Evolutionary conservation across 2,329 filamentous ascomycete species (phyloP).

Genomic region (Colletotrichum tamarilloi): DNA sequence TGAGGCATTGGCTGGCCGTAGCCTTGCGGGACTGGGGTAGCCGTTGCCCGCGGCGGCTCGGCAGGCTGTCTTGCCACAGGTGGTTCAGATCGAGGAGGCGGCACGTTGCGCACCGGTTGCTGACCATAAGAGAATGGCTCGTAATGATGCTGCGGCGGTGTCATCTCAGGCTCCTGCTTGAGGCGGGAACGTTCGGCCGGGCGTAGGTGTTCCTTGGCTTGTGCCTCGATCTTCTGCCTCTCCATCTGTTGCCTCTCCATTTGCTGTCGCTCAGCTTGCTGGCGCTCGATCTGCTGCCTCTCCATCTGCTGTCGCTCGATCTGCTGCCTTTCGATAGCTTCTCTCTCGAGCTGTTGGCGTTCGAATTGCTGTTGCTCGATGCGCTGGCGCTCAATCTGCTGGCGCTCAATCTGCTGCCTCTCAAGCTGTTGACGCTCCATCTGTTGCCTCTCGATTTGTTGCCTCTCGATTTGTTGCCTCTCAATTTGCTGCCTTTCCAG

Average conservation of each 20-base stretch:
- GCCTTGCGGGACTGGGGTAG: slow-evolving; percentile 45
- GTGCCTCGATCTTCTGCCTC: slow-evolving; percentile 45
- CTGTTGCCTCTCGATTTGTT: slow-evolving; percentile 36
- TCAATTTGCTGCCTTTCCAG: slow-evolving; percentile 40
- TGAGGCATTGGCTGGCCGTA: slow-evolving; percentile 52
- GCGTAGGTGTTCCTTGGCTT: slow-evolving; percentile 45
- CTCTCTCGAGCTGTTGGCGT: slow-evolving; percentile 7
- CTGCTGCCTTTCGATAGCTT: slow-evolving; percentile 22
- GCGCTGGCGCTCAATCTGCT: slow-evolving; percentile 23
- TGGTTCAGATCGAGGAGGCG: slow-evolving; percentile 52
- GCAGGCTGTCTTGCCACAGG: slow-evolving; percentile 52
- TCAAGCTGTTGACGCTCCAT: slow-evolving; percentile 41
- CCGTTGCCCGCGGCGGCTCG: slow-evolving; percentile 53
- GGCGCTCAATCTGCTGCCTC: slow-evolving; percentile 36
- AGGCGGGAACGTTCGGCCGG: slow-evolving; percentile 42
- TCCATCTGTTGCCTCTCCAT: slow-evolving; percentile 39
- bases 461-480: slow-evolving; percentile 38
- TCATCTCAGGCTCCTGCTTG: slow-evolving; percentile 63
- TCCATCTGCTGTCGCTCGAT: slow-evolving; percentile 40
- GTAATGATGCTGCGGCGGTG: slow-evolving; percentile 52
- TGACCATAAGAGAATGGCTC: slow-evolving; percentile 57
- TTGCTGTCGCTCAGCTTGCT: slow-evolving; percentile 38
- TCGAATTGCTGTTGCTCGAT: slow-evolving; percentile 17
- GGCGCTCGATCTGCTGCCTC: slow-evolving; percentile 32
- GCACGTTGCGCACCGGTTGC: slow-evolving; percentile 48